These are phyloP conservation scores for Phlebiopsis flavidoalba DNA, from an alignment of 768 basidiomycete genomes.

Conservation along the genomic window DNA sequence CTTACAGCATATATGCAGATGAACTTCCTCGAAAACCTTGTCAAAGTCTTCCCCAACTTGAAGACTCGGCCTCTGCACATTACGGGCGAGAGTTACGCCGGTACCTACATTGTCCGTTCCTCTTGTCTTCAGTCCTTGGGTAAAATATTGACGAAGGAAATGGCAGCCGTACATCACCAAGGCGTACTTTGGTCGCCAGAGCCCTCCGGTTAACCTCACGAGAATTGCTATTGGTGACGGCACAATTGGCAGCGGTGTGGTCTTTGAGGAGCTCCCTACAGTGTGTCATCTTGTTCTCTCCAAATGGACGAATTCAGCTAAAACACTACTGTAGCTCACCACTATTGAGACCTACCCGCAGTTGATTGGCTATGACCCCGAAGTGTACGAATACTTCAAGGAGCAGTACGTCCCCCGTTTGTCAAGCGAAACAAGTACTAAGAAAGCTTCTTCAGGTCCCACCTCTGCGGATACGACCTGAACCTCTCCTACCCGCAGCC, in stretches of 20 bases:
- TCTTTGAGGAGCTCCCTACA: constrained; percentile 50
- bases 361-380: constrained; percentile 65
- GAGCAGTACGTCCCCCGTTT: constrained; percentile 45
- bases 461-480: constrained; percentile 61
- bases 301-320: background rate
- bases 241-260: constrained; percentile 44
- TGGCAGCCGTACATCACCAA: constrained; percentile 70
- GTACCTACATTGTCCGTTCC: constrained; percentile 53
- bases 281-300: constrained; percentile 25
- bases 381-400: constrained; percentile 63
- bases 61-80: constrained; percentile 62
- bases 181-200: constrained; percentile 55
- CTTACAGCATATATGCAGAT: constrained; percentile 36
- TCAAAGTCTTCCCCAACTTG: constrained; percentile 69
- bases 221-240: constrained; percentile 73
- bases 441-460: constrained; percentile 35
- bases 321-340: constrained; percentile 33
- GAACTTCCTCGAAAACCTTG: constrained; percentile 65
- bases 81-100: constrained; percentile 74
- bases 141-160: background rate
- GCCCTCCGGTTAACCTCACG: constrained; percentile 62
- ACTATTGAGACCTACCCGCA: constrained; percentile 72
- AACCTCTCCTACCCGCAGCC: constrained; percentile 67
- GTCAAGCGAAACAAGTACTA: background rate
- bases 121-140: background rate